Evolutionary conservation across 169 alveolate genomes (phyloP).

Genomic region (Eimeria sp.): DNA sequence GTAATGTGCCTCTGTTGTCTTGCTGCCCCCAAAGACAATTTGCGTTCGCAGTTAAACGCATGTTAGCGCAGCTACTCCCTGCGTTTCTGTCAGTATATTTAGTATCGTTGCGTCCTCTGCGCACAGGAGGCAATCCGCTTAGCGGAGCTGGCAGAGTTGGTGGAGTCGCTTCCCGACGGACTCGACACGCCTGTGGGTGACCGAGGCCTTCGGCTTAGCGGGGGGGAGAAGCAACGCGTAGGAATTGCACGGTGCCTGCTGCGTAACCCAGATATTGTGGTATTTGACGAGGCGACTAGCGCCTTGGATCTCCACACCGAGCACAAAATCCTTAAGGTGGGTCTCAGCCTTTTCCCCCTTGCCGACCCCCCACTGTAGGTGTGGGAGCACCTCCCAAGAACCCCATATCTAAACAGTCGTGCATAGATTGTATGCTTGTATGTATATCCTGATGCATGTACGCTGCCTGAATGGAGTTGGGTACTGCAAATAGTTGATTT

Average conservation of each 20-base stretch:
- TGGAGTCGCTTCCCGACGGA: slow-evolving; percentile 92
- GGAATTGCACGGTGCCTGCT: slow-evolving; percentile 98
- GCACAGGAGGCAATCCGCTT: slow-evolving; percentile 89
- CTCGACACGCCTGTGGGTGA: slow-evolving; percentile 97
- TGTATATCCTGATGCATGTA: neutral
- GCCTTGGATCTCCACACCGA: slow-evolving; percentile 97
- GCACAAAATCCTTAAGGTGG: slow-evolving; percentile 89
- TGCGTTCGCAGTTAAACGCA: neutral
- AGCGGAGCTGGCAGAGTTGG: slow-evolving; percentile 93
- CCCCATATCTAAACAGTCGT: neutral
- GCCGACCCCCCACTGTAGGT: slow-evolving; percentile 66
- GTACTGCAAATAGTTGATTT: neutral
- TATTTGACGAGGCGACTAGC: slow-evolving; percentile 99
- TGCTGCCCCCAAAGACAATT: neutral
- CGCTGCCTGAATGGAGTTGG: neutral
- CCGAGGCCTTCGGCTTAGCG: slow-evolving; percentile 98
- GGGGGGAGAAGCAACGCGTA: slow-evolving; percentile 99
- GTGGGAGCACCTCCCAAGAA: neutral
- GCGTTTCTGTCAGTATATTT: neutral
- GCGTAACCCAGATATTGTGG: slow-evolving; percentile 96
- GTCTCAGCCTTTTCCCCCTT: neutral
- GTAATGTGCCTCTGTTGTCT: neutral
- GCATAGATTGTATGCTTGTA: neutral
- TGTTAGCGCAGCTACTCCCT: neutral
- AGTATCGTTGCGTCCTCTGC: neutral